Evolutionary conservation across 1,139 yeast genomes (phyloP).

Genomic region (Taphrina wiesneri): DNA sequence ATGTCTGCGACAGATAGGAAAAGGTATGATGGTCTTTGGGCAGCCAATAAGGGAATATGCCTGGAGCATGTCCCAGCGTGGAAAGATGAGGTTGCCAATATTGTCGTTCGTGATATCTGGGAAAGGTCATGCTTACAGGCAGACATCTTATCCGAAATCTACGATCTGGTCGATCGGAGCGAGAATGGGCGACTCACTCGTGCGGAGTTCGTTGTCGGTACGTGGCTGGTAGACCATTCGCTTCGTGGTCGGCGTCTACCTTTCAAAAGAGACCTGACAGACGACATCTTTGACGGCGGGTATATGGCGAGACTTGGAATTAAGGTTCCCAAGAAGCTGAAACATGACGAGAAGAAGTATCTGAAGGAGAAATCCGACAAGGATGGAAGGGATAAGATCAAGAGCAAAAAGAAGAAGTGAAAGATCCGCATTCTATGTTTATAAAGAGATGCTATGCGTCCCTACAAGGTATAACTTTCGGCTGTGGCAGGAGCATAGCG

Average conservation of each 20-base stretch:
- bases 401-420: background rate
- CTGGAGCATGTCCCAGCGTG: slow-evolving; percentile 39
- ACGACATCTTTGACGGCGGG: slow-evolving; percentile 27
- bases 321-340: slow-evolving; percentile 22
- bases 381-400: background rate
- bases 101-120: slow-evolving; percentile 80
- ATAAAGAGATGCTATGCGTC: background rate
- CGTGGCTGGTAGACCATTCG: slow-evolving; percentile 95
- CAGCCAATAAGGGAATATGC: slow-evolving; percentile 58
- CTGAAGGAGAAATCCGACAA: slow-evolving; percentile 11
- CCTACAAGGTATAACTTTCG: background rate
- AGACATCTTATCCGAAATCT: slow-evolving; percentile 65
- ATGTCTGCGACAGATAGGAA: slow-evolving; percentile 72
- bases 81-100: slow-evolving; percentile 41
- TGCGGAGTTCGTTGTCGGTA: slow-evolving; percentile 83
- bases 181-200: slow-evolving; percentile 75
- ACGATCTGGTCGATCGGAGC: slow-evolving; percentile 79
- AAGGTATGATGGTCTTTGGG: slow-evolving; percentile 91
- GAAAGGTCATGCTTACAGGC: slow-evolving; percentile 67
- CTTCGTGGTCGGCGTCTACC: slow-evolving; percentile 91
- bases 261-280: slow-evolving; percentile 47
- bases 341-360: slow-evolving; percentile 29
- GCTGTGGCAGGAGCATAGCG: background rate
- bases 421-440: background rate
- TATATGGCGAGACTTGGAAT: slow-evolving; percentile 21